These are phyloP conservation scores for Thuja plicata DNA, from an alignment of 83 land plant species.

Conservation along the genomic window DNA sequence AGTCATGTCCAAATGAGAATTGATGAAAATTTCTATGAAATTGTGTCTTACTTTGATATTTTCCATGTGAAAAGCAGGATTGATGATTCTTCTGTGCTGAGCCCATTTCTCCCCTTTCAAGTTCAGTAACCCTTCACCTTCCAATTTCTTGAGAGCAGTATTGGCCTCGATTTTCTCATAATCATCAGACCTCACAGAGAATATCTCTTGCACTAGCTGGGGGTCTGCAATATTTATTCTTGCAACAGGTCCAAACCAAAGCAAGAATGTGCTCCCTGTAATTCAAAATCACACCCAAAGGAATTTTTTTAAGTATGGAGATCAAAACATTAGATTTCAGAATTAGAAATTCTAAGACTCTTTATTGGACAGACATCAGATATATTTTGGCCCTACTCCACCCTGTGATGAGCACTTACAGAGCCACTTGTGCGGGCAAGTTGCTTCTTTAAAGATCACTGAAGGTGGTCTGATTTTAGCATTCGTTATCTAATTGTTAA, in stretches of 20 bases:
- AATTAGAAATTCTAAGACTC: background rate
- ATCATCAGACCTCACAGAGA: conserved; percentile 43
- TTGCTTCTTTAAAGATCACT: background rate
- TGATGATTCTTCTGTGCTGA: conserved; percentile 51
- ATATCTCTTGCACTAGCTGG: conserved; percentile 49
- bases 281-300: background rate
- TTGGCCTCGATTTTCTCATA: conserved; percentile 45
- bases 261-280: conserved; percentile 53
- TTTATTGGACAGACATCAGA: background rate
- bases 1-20: background rate
- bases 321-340: background rate
- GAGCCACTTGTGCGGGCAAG: background rate
- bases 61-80: conserved; percentile 59
- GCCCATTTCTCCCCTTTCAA: conserved; percentile 69
- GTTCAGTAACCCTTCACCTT: conserved; percentile 61
- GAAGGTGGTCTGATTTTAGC: too few species aligned
- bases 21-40: background rate
- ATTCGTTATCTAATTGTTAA: too few species aligned
- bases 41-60: conserved; percentile 43
- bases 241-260: conserved; percentile 65
- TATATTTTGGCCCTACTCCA: background rate
- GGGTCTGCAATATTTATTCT: conserved; percentile 51
- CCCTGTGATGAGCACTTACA: background rate
- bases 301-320: background rate
- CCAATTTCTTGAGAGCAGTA: conserved; percentile 44